Evolutionary conservation across 2,329 filamentous ascomycete species (phyloP).

Genomic region (Colletotrichum sidae): DNA sequence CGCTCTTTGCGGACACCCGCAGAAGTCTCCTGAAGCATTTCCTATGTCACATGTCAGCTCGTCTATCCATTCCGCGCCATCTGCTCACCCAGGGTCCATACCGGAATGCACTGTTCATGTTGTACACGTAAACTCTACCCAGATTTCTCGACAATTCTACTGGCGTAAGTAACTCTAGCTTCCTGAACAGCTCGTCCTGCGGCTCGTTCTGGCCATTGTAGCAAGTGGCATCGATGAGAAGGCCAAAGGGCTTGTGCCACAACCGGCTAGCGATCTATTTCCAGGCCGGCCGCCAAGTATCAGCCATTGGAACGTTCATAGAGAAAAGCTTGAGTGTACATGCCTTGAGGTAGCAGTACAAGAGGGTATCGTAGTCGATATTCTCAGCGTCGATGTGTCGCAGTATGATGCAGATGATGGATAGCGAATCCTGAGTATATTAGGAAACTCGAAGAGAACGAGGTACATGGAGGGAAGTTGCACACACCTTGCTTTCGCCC

Average conservation of each 20-base stretch:
- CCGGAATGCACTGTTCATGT: conserved; percentile 79
- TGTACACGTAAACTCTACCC: conserved; percentile 74
- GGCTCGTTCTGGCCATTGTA: conserved; percentile 76
- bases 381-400: conserved; percentile 74
- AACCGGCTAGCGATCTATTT: conserved; percentile 74
- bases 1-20: conserved; percentile 70
- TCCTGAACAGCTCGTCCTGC: conserved; percentile 73
- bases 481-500: conserved; percentile 72
- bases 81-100: conserved; percentile 43
- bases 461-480: not conserved
- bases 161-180: conserved; percentile 71
- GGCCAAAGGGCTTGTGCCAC: conserved; percentile 76
- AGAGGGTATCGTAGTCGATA: conserved; percentile 73
- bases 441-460: not conserved
- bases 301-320: too few species aligned
- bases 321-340: conserved; percentile 29
- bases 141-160: conserved; percentile 70
- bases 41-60: conserved; percentile 43
- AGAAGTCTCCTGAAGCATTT: conserved; percentile 75
- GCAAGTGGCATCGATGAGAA: conserved; percentile 77
- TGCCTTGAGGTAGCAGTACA: conserved; percentile 77
- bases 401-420: conserved; percentile 76
- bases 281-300: not conserved
- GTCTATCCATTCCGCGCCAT: not conserved
- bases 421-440: conserved; percentile 67